Base-by-base conservation (phyloP, 768 basidiomycete species). In the Megacollybia marginata region DNA sequence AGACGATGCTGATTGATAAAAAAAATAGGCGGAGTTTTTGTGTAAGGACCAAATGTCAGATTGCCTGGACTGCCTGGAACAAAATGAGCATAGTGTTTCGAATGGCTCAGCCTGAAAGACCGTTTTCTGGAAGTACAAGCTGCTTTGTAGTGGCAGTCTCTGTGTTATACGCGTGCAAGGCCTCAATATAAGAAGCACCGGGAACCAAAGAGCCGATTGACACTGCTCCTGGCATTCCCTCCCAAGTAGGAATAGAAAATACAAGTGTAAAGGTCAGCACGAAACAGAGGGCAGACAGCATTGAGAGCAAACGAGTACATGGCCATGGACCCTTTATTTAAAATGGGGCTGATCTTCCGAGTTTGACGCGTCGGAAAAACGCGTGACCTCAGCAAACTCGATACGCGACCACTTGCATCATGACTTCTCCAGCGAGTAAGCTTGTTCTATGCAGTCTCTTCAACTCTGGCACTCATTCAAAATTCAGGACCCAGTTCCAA, bases 1-100 rank as follows among this genome's bases (percentile, higher is more conserved):
- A 83, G 67, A 45, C 75, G 72, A 44, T 71, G 63, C 50, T 70
- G 68, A 55, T 72, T 65, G 53, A 83, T 67, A 63, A 78, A 80
- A 63, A 82, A 83, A 15, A 78, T 57, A 8, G 76, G 69, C 12
- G 76, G 74, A 6, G 50, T 51, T 32, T 57, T 54, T 48, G 61
- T 54, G 48, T 55, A 53, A 9, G 66, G 59, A 43, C 62, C 52
- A 12, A 78, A 57, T 6, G 78, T 79, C 28, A 78, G 62, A 51
- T 80, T 76, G 35, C 78, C 76, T 8, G 71, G 65, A 33, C 60
- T 52, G 19, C 74, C 79, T 82, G 59, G 36, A 28, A 38, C 15
- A 45, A 35, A 40, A 47, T 34, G 33, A 34, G 33, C 28, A 7
- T n/a, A n/a, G 18, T 19, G 33, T 46, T 16, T 43, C 44, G 18